Percentiles rank a stretch among this genome's conserved stretches.
phyloP scores from a whole-genome alignment of 345 rosid genomes.

The Rhodamnia argentea region DNA sequence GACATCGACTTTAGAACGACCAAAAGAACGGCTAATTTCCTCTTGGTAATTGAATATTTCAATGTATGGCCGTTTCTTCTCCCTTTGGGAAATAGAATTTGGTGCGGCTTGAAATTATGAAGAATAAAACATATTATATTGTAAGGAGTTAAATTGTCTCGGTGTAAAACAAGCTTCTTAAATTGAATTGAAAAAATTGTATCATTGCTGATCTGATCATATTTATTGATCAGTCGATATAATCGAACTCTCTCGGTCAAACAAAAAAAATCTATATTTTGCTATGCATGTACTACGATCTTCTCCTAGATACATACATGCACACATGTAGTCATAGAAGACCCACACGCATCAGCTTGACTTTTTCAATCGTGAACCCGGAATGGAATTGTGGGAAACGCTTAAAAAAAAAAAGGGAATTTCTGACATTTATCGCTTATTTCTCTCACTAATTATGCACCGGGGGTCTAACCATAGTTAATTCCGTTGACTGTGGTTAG shows the following conservation, averaged over 20 bases:
- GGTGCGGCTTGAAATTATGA: background rate
- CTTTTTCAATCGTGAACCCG: background rate
- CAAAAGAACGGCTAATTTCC: background rate
- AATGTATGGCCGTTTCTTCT: no score
- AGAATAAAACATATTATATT: background rate
- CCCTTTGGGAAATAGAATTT: background rate
- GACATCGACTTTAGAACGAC: no score
- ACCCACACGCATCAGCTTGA: background rate
- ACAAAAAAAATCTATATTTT: background rate
- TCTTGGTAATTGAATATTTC: background rate
- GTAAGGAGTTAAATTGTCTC: background rate
- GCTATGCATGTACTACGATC: background rate
- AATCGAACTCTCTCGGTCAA: background rate
- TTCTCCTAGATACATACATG: background rate
- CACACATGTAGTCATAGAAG: background rate
- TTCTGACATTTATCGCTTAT: background rate
- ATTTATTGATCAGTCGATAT: rapidly evolving
- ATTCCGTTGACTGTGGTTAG: background rate
- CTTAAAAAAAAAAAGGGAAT: background rate
- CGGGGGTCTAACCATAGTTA: background rate
- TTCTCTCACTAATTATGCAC: background rate
- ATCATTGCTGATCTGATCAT: background rate
- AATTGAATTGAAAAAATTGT: background rate
- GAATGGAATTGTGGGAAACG: background rate
- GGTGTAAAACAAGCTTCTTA: rapidly evolving